Evolutionary conservation across 768 basidiomycete species (phyloP).

Genomic region (Termitomyces sp.): DNA sequence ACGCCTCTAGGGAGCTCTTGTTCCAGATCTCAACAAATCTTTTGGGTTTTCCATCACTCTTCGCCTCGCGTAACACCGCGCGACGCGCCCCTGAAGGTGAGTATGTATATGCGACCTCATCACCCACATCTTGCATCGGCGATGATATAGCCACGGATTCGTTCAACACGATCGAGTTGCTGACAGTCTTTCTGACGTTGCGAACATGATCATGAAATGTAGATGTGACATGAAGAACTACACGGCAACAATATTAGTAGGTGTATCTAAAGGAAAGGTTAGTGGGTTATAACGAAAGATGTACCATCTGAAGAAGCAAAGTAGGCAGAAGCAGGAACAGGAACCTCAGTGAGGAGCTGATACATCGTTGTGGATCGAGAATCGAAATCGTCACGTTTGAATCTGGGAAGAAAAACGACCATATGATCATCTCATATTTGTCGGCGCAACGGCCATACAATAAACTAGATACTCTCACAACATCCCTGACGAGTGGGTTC

Average conservation of each 20-base stretch:
- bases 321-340: slow-evolving; percentile 28
- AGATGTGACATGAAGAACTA: slow-evolving; percentile 40
- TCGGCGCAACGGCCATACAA: not conserved
- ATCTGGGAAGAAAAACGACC: not conserved
- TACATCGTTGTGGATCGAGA: slow-evolving; percentile 21
- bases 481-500: not conserved
- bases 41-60: slow-evolving; percentile 35
- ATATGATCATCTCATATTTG: not conserved
- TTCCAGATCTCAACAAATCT: slow-evolving; percentile 60
- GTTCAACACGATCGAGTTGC: slow-evolving; percentile 30
- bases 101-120: slow-evolving; percentile 32
- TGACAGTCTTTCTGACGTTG: slow-evolving; percentile 40
- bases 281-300: not conserved
- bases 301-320: slow-evolving; percentile 23
- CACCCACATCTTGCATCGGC: slow-evolving; percentile 29
- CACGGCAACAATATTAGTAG: not conserved
- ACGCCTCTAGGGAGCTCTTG: slow-evolving; percentile 34
- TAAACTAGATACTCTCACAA: not conserved
- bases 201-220: slow-evolving; percentile 44
- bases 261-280: not conserved
- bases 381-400: not conserved
- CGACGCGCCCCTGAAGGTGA: slow-evolving; percentile 37
- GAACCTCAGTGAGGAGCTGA: slow-evolving; percentile 33
- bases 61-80: slow-evolving; percentile 40
- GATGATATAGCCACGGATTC: slow-evolving; percentile 15